Percentiles rank a stretch among this genome's conserved stretches.
phyloP scores from a whole-genome alignment of 2,329 filamentous ascomycete genomes.

The Aspergillus sp. region DNA sequence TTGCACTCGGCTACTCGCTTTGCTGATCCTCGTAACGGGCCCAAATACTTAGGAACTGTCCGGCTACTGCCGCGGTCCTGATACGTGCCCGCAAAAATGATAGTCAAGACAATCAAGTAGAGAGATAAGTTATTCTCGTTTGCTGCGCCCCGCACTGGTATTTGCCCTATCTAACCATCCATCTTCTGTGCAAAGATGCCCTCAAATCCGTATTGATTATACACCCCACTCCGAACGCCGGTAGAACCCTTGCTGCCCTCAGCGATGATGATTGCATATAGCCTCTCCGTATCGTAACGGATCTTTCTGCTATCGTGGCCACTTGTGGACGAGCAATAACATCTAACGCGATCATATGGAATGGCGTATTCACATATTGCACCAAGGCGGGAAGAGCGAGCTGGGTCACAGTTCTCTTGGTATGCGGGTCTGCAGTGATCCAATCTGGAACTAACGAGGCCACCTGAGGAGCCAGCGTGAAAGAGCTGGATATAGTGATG shows the following conservation, averaged over 20 bases:
- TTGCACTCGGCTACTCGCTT: background rate
- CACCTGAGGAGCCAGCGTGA: conserved; percentile 29
- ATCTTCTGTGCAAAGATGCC: background rate
- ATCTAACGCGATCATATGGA: conserved; percentile 83
- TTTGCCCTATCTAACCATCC: background rate
- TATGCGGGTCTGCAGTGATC: conserved; percentile 22
- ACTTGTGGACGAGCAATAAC: conserved; percentile 38
- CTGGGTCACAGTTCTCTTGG: conserved; percentile 54
- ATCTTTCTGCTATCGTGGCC: background rate
- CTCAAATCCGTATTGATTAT: conserved; percentile 4
- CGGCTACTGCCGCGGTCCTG: background rate
- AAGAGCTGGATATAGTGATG: conserved; percentile 70
- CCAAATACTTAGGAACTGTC: background rate
- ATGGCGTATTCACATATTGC: conserved; percentile 75
- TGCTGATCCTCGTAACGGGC: background rate
- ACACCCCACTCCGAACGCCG: conserved; percentile 1
- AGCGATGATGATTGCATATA: background rate
- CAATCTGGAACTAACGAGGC: conserved; percentile 26
- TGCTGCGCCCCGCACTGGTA: background rate
- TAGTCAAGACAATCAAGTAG: background rate
- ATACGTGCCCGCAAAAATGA: background rate
- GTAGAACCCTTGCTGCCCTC: conserved; percentile 1
- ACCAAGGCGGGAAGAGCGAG: conserved; percentile 75
- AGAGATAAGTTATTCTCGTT: background rate
- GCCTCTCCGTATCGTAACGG: background rate